phyloP scores from a whole-genome alignment of 164 flowering plant species.

The Aristolochia californica region DNA sequence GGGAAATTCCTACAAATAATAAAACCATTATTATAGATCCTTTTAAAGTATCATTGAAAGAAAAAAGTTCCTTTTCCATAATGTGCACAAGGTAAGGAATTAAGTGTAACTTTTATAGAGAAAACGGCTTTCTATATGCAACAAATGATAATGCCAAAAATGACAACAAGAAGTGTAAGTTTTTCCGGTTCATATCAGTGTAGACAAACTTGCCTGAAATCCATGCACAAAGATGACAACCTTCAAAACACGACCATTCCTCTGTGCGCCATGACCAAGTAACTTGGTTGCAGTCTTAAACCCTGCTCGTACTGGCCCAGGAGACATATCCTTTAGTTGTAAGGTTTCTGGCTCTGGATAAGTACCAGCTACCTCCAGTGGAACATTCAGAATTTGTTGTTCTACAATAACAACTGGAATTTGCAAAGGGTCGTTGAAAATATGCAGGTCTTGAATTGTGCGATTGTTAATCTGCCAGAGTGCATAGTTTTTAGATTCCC shows the following conservation, averaged over 20 bases:
- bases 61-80: no score
- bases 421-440: conserved; percentile 72
- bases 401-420: conserved; percentile 80
- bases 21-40: no score
- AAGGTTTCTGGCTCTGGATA: conserved; percentile 39
- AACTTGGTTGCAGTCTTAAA: conserved; percentile 20
- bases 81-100: no score
- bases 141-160: no score
- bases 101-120: no score
- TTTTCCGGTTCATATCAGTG: no score
- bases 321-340: conserved; percentile 31
- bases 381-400: conserved; percentile 59
- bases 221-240: conserved; percentile 94
- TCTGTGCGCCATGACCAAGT: conserved; percentile 20
- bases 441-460: conserved; percentile 86
- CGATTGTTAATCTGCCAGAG: conserved; percentile 73
- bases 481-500: neutral
- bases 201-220: conserved; percentile 60
- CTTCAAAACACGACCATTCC: conserved; percentile 54
- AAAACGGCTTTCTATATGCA: no score
- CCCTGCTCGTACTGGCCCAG: conserved; percentile 17
- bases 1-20: no score
- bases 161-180: no score
- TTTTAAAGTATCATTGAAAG: no score
- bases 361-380: conserved; percentile 46